Percentiles rank a stretch among this genome's conserved stretches.
These are phyloP conservation scores for Phycomyces nitens DNA, from an alignment of 192 early-diverging fungal genomes.

Conservation along the genomic window DNA sequence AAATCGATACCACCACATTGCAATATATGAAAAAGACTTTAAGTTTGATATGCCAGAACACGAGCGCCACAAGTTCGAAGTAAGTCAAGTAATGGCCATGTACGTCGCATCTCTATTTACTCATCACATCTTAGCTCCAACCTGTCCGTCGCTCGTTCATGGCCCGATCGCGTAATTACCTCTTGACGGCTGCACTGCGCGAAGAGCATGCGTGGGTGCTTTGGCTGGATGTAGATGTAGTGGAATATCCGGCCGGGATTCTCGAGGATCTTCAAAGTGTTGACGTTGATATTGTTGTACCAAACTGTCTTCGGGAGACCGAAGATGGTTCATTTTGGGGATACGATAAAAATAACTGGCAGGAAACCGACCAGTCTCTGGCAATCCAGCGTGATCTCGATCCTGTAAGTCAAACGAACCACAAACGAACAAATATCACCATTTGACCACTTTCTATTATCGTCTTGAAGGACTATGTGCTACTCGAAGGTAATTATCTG, in stretches of 20 bases:
- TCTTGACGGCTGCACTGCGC: conserved; percentile 47
- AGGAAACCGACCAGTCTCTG: conserved; percentile 46
- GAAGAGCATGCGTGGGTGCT: conserved; percentile 55
- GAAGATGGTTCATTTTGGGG: conserved; percentile 36
- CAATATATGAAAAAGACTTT: conserved; percentile 57
- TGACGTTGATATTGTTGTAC: conserved; percentile 56
- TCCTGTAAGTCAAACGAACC: conserved; percentile 15
- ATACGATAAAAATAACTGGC: conserved; percentile 60
- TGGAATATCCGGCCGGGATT: conserved; percentile 50
- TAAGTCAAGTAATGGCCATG: too few relatives aligned
- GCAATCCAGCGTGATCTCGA: conserved; percentile 36
- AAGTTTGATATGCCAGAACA: conserved; percentile 47
- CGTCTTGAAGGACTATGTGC: conserved; percentile 27
- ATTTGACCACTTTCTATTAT: background rate
- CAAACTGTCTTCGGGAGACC: conserved; percentile 46
- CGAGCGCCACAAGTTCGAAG: conserved; percentile 49
- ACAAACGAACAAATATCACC: background rate
- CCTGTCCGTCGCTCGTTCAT: conserved; percentile 49
- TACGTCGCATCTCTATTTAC: too few relatives aligned
- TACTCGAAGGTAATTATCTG: conserved; percentile 27
- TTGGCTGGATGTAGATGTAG: conserved; percentile 60
- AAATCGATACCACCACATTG: conserved; percentile 38
- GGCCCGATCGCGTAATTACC: conserved; percentile 55
- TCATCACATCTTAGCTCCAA: conserved; percentile 28
- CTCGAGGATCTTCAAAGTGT: conserved; percentile 52